phyloP scores from a whole-genome alignment of 2,329 filamentous ascomycete species.

The Beauveria pseudobassiana region DNA sequence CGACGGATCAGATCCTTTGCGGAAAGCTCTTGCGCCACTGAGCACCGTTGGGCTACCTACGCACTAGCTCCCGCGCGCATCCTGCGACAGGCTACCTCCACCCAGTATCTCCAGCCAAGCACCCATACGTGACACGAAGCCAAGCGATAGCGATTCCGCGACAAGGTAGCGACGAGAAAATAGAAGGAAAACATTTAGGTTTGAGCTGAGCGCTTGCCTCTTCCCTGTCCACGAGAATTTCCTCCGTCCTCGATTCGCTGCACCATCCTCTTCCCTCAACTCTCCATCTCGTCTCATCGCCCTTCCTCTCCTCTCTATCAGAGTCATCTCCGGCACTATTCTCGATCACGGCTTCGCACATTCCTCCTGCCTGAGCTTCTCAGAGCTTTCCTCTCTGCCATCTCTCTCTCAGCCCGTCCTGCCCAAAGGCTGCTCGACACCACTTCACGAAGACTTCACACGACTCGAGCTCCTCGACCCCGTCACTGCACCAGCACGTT shows the following conservation, averaged over 20 bases:
- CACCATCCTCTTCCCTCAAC: slow-evolving; percentile 23
- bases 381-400: slow-evolving; percentile 15
- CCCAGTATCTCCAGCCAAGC: not conserved
- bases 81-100: not conserved
- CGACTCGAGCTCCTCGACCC: slow-evolving; percentile 34
- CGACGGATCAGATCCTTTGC: not conserved
- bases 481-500: slow-evolving; percentile 79
- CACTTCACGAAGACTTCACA: slow-evolving; percentile 35
- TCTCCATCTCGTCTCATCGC: slow-evolving; percentile 27
- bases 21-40: not conserved
- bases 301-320: slow-evolving; percentile 16
- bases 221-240: slow-evolving; percentile 30
- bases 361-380: slow-evolving; percentile 3
- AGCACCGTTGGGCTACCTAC: not conserved
- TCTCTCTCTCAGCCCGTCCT: slow-evolving; percentile 24
- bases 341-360: slow-evolving; percentile 5
- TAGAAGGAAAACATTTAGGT: slow-evolving; percentile 20
- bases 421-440: slow-evolving; percentile 27
- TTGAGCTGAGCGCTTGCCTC: slow-evolving; percentile 32
- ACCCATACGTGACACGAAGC: slow-evolving; percentile 12
- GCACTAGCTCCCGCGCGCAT: not conserved
- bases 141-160: slow-evolving; percentile 1
- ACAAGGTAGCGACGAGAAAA: not conserved
- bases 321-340: not conserved
- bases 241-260: slow-evolving; percentile 30